Evolutionary conservation across 495 filamentous ascomycete species (phyloP).

Genomic region (Ramalina peruviana): DNA sequence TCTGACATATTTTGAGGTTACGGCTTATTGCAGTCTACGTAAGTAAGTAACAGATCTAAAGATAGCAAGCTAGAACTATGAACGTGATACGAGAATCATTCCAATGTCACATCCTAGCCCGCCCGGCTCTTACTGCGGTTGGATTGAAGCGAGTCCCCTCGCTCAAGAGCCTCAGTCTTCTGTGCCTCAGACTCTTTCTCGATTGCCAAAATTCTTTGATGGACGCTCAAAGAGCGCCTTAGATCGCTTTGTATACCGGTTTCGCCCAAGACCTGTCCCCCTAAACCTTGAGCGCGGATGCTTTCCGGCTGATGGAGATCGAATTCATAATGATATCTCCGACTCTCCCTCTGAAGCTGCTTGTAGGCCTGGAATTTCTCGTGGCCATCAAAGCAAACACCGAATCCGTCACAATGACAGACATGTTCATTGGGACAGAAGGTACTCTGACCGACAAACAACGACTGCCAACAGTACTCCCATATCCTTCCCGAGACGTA

Average conservation of each 20-base stretch:
- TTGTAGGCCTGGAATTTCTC: constrained; percentile 36
- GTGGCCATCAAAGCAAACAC: constrained; percentile 57
- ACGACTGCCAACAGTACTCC: constrained; percentile 64
- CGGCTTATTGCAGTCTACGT: no score
- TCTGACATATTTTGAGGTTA: no score
- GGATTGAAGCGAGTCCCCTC: constrained; percentile 22
- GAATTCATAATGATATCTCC: constrained; percentile 30
- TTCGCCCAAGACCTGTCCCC: constrained; percentile 24
- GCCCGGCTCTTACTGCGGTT: no score
- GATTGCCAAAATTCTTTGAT: constrained; percentile 13
- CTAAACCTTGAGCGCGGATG: constrained; percentile 21
- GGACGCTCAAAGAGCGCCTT: neutral
- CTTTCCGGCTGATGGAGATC: constrained; percentile 17
- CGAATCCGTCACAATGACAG: constrained; percentile 68
- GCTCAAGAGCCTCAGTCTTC: constrained; percentile 28
- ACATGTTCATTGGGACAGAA: constrained; percentile 50
- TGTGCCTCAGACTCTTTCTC: constrained; percentile 23
- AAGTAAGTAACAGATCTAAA: no score
- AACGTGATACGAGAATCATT: no score
- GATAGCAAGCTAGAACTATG: no score
- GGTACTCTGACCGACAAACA: constrained; percentile 46
- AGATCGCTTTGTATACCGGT: constrained; percentile 14
- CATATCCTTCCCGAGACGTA: constrained; percentile 56
- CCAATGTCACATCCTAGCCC: no score
- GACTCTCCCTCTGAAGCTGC: constrained; percentile 24